Evolutionary conservation across 2,329 filamentous ascomycete genomes (phyloP), one percentile per base, ranked within the genome.

Genomic region (Amauroascus niger): DNA sequence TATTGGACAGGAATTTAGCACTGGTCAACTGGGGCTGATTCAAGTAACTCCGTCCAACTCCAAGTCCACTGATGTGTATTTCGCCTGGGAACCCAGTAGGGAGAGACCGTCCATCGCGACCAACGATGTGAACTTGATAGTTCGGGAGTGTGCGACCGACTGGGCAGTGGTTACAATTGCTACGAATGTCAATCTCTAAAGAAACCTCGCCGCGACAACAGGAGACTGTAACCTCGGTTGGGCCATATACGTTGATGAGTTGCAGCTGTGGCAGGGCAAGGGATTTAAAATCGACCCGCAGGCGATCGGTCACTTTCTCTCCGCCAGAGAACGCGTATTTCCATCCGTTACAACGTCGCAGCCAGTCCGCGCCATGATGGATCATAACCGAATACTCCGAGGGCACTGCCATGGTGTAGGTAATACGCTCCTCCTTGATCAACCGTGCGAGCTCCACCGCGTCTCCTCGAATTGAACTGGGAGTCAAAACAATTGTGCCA

Each of bases 321-420:
- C 62, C 61, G 7, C 61, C 61, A 6, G 50, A 35, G 37, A 56
- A 58, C 4, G 55, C 58, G 41, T 14, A 28, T 3, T 53, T 35
- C 62, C 62, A 64, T 1, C 53, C 28, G 16, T 39, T 52, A 11
- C 51, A 28, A n/a, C 55, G 18, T 2, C 43, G 35, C 13, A 63
- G 60, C 32, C 55, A 49, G 5, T 54, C 54, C 9, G 30, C 26
- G 1, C 57, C 60, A 35, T 60, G 60, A 6, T 49, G 48, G 6
- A 61, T 32, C 56, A 53, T 58, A 22, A 54, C 32, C 0, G 52
- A 22, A 49, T 63, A 63, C 47, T 63, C 62, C 2, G 62, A 60
- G 24, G 62, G 58, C 2, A 60, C 62, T 6, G 53, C 57, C 14
- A 52, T 57, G n/a, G 60, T 64, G 43, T 58, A 59, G 0, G 59